Percentiles rank a stretch among this genome's conserved stretches.
Evolutionary conservation across 768 basidiomycete species (phyloP).

Genomic region (Suillus weaverae): DNA sequence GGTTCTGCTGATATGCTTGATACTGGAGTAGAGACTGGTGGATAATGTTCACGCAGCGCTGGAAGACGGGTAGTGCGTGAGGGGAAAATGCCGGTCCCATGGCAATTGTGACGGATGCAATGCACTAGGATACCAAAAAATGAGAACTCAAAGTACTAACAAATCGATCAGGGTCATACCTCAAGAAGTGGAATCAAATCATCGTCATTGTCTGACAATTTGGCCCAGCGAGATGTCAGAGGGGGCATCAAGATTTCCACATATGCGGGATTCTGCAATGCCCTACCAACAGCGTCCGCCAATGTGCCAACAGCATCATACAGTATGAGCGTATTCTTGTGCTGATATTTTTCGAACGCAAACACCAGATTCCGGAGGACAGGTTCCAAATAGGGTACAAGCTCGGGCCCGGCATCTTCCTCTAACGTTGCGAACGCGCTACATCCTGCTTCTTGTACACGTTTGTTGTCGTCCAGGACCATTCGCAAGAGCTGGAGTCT

Average conservation of each 20-base stretch:
- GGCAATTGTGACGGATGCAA: constrained; percentile 96
- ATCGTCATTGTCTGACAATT: constrained; percentile 85
- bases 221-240: constrained; percentile 85
- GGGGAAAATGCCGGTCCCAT: constrained; percentile 87
- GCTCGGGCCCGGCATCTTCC: constrained; percentile 89
- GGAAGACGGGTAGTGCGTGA: constrained; percentile 89
- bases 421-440: constrained; percentile 98
- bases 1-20: constrained; percentile 84
- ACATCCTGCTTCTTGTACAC: constrained; percentile 98
- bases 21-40: constrained; percentile 81
- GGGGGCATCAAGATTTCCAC: constrained; percentile 98
- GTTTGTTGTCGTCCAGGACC: constrained; percentile 98
- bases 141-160: neutral
- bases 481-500: constrained; percentile 81
- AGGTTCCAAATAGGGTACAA: constrained; percentile 93
- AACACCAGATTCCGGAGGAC: constrained; percentile 93
- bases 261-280: constrained; percentile 80
- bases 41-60: constrained; percentile 86
- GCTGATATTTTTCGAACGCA: constrained; percentile 97
- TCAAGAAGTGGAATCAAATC: constrained; percentile 94
- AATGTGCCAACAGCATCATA: constrained; percentile 99
- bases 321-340: constrained; percentile 97
- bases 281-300: constrained; percentile 92
- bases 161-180: constrained; percentile 48
- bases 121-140: constrained; percentile 58